Percentiles rank a stretch among this genome's conserved stretches.
phyloP scores from a whole-genome alignment of 78 protist genomes.

The Mantamonas sphyraenae region DNA sequence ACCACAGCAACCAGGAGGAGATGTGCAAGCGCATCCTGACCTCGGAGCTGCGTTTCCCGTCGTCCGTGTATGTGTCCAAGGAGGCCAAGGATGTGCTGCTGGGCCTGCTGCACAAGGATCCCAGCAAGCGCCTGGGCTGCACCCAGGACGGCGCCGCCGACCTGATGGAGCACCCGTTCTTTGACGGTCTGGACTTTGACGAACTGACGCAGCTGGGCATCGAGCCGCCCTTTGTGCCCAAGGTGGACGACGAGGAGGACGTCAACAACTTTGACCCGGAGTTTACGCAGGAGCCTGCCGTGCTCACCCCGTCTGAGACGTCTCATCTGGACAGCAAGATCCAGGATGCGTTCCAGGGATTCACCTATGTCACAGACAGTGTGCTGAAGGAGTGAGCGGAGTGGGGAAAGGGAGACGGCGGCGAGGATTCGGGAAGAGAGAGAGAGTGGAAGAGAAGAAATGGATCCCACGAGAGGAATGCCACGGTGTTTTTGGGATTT shows the following conservation, averaged over 20 bases:
- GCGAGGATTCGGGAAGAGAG: too few relatives aligned
- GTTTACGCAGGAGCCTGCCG: background rate
- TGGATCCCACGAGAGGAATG: too few relatives aligned
- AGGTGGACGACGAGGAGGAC: conserved; percentile 3
- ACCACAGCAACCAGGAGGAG: conserved; percentile 14
- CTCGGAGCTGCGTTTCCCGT: conserved; percentile 34
- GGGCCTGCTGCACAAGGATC: conserved; percentile 23
- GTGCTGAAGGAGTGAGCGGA: too few relatives aligned
- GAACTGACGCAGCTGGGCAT: background rate
- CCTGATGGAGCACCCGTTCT: conserved; percentile 34
- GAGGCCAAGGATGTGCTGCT: background rate
- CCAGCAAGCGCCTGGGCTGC: conserved; percentile 27
- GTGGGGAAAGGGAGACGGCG: too few relatives aligned
- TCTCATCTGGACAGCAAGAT: too few relatives aligned
- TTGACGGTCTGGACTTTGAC: conserved; percentile 30
- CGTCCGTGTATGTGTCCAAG: conserved; percentile 6
- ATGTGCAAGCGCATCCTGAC: conserved; percentile 33
- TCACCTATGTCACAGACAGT: too few relatives aligned
- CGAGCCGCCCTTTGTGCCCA: conserved; percentile 36
- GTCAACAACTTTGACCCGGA: conserved; percentile 11
- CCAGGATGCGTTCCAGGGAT: too few relatives aligned
- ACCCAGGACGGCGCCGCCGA: conserved; percentile 10
- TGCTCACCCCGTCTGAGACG: too few relatives aligned
- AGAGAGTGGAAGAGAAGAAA: too few relatives aligned
- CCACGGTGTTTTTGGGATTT: too few relatives aligned